Evolutionary conservation across 2,329 filamentous ascomycete species (phyloP), one percentile per base, ranked within the genome.

Genomic region (Aspergillus ustus): DNA sequence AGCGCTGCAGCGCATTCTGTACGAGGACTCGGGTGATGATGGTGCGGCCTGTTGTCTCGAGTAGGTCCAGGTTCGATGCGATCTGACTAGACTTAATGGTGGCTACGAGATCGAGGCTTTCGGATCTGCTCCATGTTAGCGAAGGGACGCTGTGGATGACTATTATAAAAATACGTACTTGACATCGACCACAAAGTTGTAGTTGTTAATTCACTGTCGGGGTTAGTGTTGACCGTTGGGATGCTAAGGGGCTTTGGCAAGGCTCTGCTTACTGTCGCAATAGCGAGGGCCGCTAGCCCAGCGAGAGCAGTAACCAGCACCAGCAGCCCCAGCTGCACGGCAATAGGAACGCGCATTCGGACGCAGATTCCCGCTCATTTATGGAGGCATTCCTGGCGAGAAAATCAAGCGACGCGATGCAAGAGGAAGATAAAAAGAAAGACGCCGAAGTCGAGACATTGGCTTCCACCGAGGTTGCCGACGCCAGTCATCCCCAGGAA

Each of bases 11-110:
- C 6, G 84, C 80, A 37, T 72, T 69, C 67, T 87, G 85, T 4
- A 87, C 80, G 15, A 85, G 69, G 8, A 86, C 73, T 43, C 85
- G 80, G 0, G 91, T 93, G 7, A 89, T 82, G 49, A 95, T 89
- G 58, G 90, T 89, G 59, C 84, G 82, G 71, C 89, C 90, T 62
- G 88, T 89, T 34, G 90, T 90, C 78, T 93, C 87, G 67, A 96
- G 87, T 55, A 97, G 84, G 55, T 91, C 83, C 59, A 97, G 85
- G 73, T 92, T 91, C 56, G 91, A 89, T 6, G 90, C 83, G 65
- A 97, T 84, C 72, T 94, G 90, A 31, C 91, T 88, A 20, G 93
- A 90, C 76, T 97, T 97, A 72, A 97, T 87, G 2, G 91, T 93
- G 7, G 93, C 93, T 1, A 92, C 92, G 64, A 97, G 83, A 28